Base-by-base conservation (phyloP, 2,329 filamentous ascomycete species). In the Cercospora sesami region DNA sequence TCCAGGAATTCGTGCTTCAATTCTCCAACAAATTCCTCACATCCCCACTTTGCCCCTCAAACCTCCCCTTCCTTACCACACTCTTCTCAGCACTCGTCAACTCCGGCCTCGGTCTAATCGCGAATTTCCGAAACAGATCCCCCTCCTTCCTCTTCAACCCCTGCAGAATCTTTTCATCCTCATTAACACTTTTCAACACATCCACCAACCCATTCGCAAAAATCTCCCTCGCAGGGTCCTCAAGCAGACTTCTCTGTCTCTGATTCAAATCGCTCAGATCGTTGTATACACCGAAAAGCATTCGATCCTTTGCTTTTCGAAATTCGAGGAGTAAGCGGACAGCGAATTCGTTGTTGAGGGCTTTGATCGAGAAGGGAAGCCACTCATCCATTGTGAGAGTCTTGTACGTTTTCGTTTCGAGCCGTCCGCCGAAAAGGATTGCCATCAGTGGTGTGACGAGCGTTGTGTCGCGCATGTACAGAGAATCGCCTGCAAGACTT, bases 321-420 rank as follows among this genome's bases (percentile, higher is more conserved):
- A 80, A 77, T 58, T 80, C 77, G 42, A 80, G 64, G 8, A 81
- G 45, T 9, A 76, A 72, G 55, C 75, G 77, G 2, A 71, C 70
- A 3, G 72, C 71, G 28, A 69, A 73, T n/a, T 69, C 63, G 1
- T 55, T 60, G 26, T 72, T 63, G 2, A 65, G 33, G 5, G 71
- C 42, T 14, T 30, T 71, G 8, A 80, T 65, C 23, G 66, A 69
- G 55, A 80, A 77, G 2, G 73, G 73, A 8, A 81, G 69, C 79
- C 80, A 82, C 2, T 72, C 73, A 58, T 81, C 79, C 72, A 81
- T 76, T 7, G 71, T 66, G 18, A 81, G 42, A 1, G 55, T 65
- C 3, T 74, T 67, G 14, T 53, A 67, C 5, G 67, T 68, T n/a
- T 66, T 71, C 36, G 73, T 70, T 14, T 71, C 18, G 26, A 77